Percentiles rank a stretch among this genome's conserved stretches.
phyloP scores from a whole-genome alignment of 257 asterid species.

The Nicotiana knightiana region DNA sequence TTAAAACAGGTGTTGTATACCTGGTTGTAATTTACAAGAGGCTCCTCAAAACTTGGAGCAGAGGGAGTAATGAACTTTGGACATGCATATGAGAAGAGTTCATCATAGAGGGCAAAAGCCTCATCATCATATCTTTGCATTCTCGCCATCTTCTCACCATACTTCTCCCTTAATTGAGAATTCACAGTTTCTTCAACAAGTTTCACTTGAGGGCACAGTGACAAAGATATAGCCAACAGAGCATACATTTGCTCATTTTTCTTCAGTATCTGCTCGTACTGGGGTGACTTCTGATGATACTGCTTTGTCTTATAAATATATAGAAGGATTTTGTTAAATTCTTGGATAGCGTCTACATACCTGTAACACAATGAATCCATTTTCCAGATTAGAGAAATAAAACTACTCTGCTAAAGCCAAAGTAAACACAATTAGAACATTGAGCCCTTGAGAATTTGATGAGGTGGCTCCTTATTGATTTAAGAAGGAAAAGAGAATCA shows the following conservation, averaged over 20 bases:
- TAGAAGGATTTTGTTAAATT: constrained; percentile 75
- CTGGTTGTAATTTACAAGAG: constrained; percentile 98
- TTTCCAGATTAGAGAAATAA: constrained; percentile 2
- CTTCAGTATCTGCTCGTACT: constrained; percentile 91
- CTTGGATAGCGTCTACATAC: constrained; percentile 81
- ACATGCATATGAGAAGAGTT: constrained; percentile 97
- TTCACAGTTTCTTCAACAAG: constrained; percentile 88
- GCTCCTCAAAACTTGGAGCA: constrained; percentile 91
- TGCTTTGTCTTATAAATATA: constrained; percentile 90
- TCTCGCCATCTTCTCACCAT: constrained; percentile 89
- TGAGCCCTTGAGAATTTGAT: not conserved
- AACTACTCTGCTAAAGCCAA: not conserved
- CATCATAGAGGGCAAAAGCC: constrained; percentile 79
- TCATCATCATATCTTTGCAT: constrained; percentile 89
- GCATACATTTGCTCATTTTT: constrained; percentile 99
- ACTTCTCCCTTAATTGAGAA: constrained; percentile 79
- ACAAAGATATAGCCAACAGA: constrained; percentile 75
- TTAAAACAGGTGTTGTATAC: constrained; percentile 21
- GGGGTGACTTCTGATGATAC: constrained; percentile 90
- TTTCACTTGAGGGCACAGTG: constrained; percentile 86
- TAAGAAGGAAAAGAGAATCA: not conserved
- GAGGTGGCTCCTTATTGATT: not conserved
- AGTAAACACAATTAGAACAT: not conserved
- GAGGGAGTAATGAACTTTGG: constrained; percentile 98
- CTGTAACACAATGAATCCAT: constrained; percentile 20